phyloP scores from a whole-genome alignment of 1,284 basidiomycete species.

The Veloboletus limbatus region DNA sequence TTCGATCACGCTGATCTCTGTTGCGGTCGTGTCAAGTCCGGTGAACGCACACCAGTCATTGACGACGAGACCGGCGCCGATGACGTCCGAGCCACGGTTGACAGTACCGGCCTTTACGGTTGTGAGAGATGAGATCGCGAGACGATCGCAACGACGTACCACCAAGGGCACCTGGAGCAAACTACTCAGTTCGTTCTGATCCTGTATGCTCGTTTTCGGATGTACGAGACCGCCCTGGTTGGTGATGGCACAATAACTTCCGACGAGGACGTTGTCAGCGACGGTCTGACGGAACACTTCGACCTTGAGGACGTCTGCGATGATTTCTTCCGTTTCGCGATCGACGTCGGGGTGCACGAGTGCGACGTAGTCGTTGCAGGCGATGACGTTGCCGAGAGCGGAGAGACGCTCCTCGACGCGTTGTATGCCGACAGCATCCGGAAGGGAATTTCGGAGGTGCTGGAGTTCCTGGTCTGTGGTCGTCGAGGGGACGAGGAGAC shows the following conservation, averaged over 20 bases:
- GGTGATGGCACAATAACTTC: conserved; percentile 91
- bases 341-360: conserved; percentile 97
- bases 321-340: conserved; percentile 99
- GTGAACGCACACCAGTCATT: conserved; percentile 99
- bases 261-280: conserved; percentile 95
- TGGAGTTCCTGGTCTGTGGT: conserved; percentile 99
- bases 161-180: conserved; percentile 94
- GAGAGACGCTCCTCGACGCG: conserved; percentile 95
- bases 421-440: conserved; percentile 89
- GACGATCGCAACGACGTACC: conserved; percentile 46
- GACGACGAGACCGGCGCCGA: conserved; percentile 96
- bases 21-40: conserved; percentile 94
- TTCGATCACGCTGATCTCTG: conserved; percentile 98
- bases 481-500: conserved; percentile 91
- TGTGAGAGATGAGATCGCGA: conserved; percentile 1
- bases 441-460: conserved; percentile 95
- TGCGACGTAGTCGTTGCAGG: conserved; percentile 97
- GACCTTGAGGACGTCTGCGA: conserved; percentile 98
- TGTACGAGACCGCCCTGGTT: conserved; percentile 98
- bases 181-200: conserved; percentile 96
- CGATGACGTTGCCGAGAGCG: conserved; percentile 97
- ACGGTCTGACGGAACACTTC: conserved; percentile 99
- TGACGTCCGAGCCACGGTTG: conserved; percentile 96
- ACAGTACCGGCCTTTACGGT: conserved; percentile 84
- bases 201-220: conserved; percentile 94